Evolutionary conservation across 1,284 basidiomycete species (phyloP).

Genomic region (Cutaneotrichosporon dermatis): DNA sequence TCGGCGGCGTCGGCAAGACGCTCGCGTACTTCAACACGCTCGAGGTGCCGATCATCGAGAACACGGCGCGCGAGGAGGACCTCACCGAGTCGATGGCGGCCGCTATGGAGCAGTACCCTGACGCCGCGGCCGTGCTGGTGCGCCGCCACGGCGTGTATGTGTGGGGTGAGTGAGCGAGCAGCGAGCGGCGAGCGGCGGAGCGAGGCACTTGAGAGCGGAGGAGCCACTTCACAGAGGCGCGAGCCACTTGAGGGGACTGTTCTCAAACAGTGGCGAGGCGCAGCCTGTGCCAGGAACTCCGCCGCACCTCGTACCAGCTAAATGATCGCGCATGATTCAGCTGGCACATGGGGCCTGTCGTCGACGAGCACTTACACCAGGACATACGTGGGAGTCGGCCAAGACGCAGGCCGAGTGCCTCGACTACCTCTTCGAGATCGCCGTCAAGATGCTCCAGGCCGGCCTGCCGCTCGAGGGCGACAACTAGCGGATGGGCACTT

Average conservation of each 20-base stretch:
- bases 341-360: too few species aligned
- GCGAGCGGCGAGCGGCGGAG: too few species aligned
- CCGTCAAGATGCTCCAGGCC: constrained; percentile 47
- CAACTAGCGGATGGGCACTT: constrained; percentile 7
- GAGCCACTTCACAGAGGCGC: too few species aligned
- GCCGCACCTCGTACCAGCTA: too few species aligned
- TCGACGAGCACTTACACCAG: constrained; percentile 44
- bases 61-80: constrained; percentile 81
- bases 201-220: too few species aligned
- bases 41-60: constrained; percentile 80
- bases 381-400: constrained; percentile 75
- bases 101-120: constrained; percentile 71
- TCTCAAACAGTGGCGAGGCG: too few species aligned
- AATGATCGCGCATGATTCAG: too few species aligned
- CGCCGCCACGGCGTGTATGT: constrained; percentile 77
- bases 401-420: constrained; percentile 84
- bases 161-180: constrained; percentile 59
- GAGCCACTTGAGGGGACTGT: too few species aligned
- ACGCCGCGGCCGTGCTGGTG: constrained; percentile 73
- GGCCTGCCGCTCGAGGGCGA: constrained; percentile 43
- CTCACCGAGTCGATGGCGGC: constrained; percentile 71
- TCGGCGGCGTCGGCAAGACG: constrained; percentile 64
- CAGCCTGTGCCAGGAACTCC: too few species aligned
- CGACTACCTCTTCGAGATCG: constrained; percentile 80
- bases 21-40: constrained; percentile 77